A percentile compares a stretch with the other conserved stretches of the same genome.
These are phyloP conservation scores for Albifimbria verrucaria DNA, from an alignment of 2,329 filamentous ascomycete species.

Conservation along the genomic window DNA sequence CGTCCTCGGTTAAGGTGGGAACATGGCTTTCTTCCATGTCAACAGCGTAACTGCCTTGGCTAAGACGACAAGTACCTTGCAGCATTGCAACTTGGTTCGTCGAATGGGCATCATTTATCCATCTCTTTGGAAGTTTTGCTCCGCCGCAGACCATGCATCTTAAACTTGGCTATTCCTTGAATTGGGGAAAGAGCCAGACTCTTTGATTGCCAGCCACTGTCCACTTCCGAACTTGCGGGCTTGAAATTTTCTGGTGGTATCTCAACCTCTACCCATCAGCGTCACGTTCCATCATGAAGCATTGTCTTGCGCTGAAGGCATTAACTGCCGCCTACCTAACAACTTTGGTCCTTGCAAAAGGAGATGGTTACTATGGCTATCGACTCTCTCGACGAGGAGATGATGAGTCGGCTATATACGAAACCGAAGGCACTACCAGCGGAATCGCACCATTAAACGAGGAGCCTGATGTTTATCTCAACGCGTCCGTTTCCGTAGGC, in stretches of 20 bases:
- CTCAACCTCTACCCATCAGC: no score
- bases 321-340: constrained; percentile 23
- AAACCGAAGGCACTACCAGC: constrained; percentile 46
- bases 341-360: constrained; percentile 25
- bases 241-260: no score
- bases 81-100: not conserved
- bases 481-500: constrained; percentile 54
- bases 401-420: constrained; percentile 48
- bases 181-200: not conserved
- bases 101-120: not conserved
- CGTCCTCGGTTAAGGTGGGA: not conserved
- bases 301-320: constrained; percentile 11
- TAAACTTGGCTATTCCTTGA: not conserved
- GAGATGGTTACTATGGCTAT: constrained; percentile 54
- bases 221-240: not conserved
- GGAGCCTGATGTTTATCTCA: constrained; percentile 58
- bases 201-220: not conserved
- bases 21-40: not conserved
- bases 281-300: not conserved
- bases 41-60: not conserved
- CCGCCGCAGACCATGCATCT: not conserved
- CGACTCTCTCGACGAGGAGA: constrained; percentile 48
- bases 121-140: not conserved
- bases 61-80: not conserved
- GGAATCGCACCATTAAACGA: constrained; percentile 39